Evolutionary conservation across 441 rosid genomes (phyloP), one percentile per base, ranked within the genome.

Genomic region (Eruca vesicaria): DNA sequence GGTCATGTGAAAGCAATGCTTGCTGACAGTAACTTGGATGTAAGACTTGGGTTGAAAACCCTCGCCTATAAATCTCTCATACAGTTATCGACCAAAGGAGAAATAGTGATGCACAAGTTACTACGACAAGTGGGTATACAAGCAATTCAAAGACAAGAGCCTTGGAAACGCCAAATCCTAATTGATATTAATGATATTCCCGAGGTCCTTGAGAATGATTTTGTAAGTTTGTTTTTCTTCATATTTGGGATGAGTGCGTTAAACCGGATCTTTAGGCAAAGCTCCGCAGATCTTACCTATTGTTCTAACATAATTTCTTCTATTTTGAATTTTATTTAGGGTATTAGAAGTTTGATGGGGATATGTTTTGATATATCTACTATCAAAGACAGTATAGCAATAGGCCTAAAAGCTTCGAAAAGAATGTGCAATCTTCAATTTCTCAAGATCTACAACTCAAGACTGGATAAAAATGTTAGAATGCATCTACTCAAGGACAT

Each of bases 71-170:
- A 7, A 50, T 72, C 68, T 53, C 59, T 53, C 7, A 20, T 20
- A 20, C 7, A 20, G 0, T 5, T 7, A 0, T 3, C 4, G 0
- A 0, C 0, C 0, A n/a, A 7, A 0, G 5, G 26, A 4, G 5
- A 38, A 38, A 38, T 72, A 21, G 9, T 6, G 26, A 72, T 72
- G 76, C 76, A 72, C 36, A 52, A 0, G 2, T 72, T 63, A 43
- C 12, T 72, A 0, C 62, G 63, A 7, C 36, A 63, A 56, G 4
- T 36, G 36, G 64, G 12, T 14, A 21, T 0, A 14, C 3, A 32
- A 5, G 10, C 6, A 0, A 1, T 8, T 19, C n/a, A 0, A 4
- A 33, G 0, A 14, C 6, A 68, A 15, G 52, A 35, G 2, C 53
- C 52, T 5, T 50, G 55, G 55, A 35, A 63, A 21, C 38, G 55